Conservation (phyloP, 768 basidiomycete species). For the Fomitopsis pulvina region DNA sequence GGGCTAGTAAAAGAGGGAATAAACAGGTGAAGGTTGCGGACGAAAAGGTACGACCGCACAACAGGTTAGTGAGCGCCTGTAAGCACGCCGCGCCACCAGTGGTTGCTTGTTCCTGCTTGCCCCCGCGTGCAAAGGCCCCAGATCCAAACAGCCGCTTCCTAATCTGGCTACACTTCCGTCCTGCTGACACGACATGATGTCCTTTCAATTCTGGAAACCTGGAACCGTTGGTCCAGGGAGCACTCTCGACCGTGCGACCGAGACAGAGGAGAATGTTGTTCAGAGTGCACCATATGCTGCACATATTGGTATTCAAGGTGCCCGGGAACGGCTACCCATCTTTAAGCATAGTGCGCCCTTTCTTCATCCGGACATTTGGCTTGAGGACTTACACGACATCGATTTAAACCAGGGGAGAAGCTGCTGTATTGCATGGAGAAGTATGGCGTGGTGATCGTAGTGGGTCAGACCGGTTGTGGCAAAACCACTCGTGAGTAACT, state of each 20-base stretch:
- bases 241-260: constrained; percentile 76
- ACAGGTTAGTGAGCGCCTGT: not conserved
- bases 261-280: constrained; percentile 66
- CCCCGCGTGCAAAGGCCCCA: constrained; percentile 5
- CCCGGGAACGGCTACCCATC: constrained; percentile 83
- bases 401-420: constrained; percentile 49
- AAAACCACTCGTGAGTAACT: constrained; percentile 86
- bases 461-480: constrained; percentile 94
- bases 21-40: not conserved
- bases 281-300: constrained; percentile 53
- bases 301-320: constrained; percentile 59
- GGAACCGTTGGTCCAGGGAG: constrained; percentile 82
- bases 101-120: constrained; percentile 3
- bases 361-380: not conserved
- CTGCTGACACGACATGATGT: constrained; percentile 30
- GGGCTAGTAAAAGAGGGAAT: constrained; percentile 10
- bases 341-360: constrained; percentile 69
- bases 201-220: constrained; percentile 84
- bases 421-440: constrained; percentile 82
- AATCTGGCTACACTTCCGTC: not conserved
- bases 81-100: not conserved
- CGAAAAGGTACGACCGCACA: not conserved
- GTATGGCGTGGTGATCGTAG: constrained; percentile 78
- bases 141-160: constrained; percentile 2
- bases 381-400: not conserved